phyloP scores from a whole-genome alignment of 2,329 filamentous ascomycete genomes.

The Berkeleyomyces rouxiae region DNA sequence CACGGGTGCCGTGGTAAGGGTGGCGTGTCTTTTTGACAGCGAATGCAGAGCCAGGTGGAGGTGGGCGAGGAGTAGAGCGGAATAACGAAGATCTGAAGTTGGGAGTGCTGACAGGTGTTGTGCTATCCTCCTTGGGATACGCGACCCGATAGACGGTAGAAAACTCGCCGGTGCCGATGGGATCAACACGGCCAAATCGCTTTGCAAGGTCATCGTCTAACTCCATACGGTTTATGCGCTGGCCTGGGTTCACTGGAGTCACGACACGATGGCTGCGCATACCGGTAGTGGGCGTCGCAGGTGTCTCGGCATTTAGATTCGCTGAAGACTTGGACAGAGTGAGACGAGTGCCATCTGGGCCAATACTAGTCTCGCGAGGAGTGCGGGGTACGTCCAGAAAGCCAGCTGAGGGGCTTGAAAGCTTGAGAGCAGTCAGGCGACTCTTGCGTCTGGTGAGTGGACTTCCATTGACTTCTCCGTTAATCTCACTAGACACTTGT shows the following conservation, averaged over 20 bases:
- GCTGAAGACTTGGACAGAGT: conserved; percentile 52
- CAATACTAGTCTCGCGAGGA: conserved; percentile 56
- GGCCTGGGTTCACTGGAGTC: conserved; percentile 47
- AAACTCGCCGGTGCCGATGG: conserved; percentile 78
- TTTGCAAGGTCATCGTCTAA: conserved; percentile 56
- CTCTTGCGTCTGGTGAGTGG: conserved; percentile 9
- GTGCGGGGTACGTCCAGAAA: conserved; percentile 43
- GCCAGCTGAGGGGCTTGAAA: conserved; percentile 5
- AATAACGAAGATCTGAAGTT: conserved; percentile 26
- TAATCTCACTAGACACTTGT: conserved; percentile 17
- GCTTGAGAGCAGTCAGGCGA: conserved; percentile 8
- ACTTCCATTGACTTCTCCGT: not conserved
- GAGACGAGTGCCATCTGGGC: conserved; percentile 65
- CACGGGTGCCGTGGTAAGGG: conserved; percentile 58
- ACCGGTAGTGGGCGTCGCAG: conserved; percentile 66
- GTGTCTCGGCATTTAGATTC: conserved; percentile 22
- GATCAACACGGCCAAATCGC: conserved; percentile 66
- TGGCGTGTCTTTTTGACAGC: conserved; percentile 89
- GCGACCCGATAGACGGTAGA: conserved; percentile 78
- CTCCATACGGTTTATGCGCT: conserved; percentile 45
- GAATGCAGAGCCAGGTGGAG: conserved; percentile 48
- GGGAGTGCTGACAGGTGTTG: conserved; percentile 9
- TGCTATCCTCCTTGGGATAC: conserved; percentile 17
- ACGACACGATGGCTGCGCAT: conserved; percentile 29
- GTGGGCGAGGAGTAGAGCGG: conserved; percentile 31